Conservation (phyloP, 179 eudicot genomes). For the Beta macrorhiza region DNA sequence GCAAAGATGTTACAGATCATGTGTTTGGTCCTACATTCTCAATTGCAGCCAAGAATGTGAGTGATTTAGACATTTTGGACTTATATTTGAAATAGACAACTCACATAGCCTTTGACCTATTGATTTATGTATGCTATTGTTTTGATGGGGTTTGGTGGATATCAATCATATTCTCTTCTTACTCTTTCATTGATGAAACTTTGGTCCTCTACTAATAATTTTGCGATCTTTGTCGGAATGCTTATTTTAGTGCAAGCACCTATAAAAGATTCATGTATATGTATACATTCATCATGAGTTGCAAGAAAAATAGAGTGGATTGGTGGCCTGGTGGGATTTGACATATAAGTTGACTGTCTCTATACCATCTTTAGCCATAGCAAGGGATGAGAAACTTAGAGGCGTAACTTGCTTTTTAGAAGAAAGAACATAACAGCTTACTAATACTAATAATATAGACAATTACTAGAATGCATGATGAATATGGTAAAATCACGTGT, state of each 20-base stretch:
- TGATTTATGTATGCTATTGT: neutral
- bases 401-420: conserved; percentile 5
- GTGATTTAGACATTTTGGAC: conserved; percentile 16
- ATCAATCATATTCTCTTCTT: conserved; percentile 21
- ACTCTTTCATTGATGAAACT: conserved; percentile 22
- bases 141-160: conserved; percentile 28
- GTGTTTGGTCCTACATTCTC: conserved; percentile 26
- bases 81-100: conserved; percentile 13
- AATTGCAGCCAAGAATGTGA: conserved; percentile 30
- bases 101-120: conserved; percentile 33
- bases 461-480: no score
- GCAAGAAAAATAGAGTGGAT: neutral
- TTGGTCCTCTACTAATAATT: conserved; percentile 17
- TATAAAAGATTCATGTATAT: neutral
- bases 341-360: conserved; percentile 16
- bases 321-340: neutral
- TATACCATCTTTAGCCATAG: neutral
- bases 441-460: no score
- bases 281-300: neutral
- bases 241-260: conserved; percentile 18
- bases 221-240: conserved; percentile 28
- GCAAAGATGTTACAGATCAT: conserved; percentile 14
- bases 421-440: neutral
- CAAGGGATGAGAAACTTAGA: conserved; percentile 8
- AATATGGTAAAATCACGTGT: no score